Base-by-base conservation (phyloP, 441 rosid species). In the Raphanus hybrid region DNA sequence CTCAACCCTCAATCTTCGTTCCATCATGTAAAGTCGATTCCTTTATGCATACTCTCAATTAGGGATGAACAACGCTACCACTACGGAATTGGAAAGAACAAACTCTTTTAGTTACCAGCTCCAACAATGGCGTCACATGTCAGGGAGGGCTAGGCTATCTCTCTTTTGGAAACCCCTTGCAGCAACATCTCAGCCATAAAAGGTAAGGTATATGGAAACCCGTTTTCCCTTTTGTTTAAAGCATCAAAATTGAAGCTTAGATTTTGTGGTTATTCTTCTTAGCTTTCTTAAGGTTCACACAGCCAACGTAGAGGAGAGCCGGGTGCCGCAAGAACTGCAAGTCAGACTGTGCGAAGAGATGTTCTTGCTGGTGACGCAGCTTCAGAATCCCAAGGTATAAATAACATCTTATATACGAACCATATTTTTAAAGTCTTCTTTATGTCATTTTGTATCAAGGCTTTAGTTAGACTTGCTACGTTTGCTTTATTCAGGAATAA, bases 1-100 rank as follows among this genome's bases (percentile, higher is more conserved):
- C 2, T 11, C 75, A 80, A 82, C 91, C 84, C 86, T 94, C 10
- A 85, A 86, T 69, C 97, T 94, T 68, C 90, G 92, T 71, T 88
- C 98, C 26, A 86, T 92, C 82, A 83, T 94, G 98, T 94, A 68
- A 20, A 80, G 84, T 0, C 15, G 12, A 50, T 78, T 67, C 26
- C 59, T 8, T 29, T 48, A 20, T 37, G 10, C 43, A 37, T 8
- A 3, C 48, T 41, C 12, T 41, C 3, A 41, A 41, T 41, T 20
- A 20, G 23, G 23, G 48, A 41, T 41, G 48, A 41, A 41, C 48
- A 41, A 41, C 48, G 4, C 48, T 41, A 41, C 48, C 48, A 41
- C 12, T 41, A 2, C 48, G 4, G 12, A 41, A 41, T 41, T 2
- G 5, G 5, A 10, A 41, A 41, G 1, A 41, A 9, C 1, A 41